Conservation (phyloP, 257 asterid species). For the Schizonepeta tenuifolia region DNA sequence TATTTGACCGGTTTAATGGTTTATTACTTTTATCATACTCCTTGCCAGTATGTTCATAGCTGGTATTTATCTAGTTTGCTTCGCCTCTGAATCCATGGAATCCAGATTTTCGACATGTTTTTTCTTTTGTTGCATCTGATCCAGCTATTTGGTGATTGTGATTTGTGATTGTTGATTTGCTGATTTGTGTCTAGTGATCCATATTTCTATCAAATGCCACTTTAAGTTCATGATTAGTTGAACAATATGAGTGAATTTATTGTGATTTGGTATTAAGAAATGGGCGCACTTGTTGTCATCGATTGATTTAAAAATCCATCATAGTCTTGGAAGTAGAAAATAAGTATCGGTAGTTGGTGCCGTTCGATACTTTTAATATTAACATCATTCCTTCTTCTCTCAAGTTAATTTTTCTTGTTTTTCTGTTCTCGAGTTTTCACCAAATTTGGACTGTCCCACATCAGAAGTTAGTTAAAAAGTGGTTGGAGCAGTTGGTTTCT, state of each 20-base stretch:
- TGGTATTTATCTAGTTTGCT: background rate
- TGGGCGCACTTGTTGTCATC: background rate
- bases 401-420: background rate
- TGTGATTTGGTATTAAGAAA: background rate
- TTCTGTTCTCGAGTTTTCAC: background rate
- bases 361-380: background rate
- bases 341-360: background rate
- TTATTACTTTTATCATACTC: background rate
- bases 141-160: too few relatives aligned
- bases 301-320: background rate
- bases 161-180: too few relatives aligned
- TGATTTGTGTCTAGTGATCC: too few relatives aligned
- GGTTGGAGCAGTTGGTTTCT: conserved; percentile 16
- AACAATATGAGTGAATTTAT: too few relatives aligned
- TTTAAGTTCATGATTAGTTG: too few relatives aligned
- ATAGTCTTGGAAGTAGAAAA: background rate
- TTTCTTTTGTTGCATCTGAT: background rate
- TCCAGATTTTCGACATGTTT: background rate
- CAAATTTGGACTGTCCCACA: background rate
- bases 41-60: background rate
- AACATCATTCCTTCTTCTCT: background rate
- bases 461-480: conserved; percentile 22
- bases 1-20: conserved; percentile 7
- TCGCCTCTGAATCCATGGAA: background rate
- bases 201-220: too few relatives aligned